Evolutionary conservation across 257 asterid species (phyloP).

Genomic region (Gentiana dahurica): DNA sequence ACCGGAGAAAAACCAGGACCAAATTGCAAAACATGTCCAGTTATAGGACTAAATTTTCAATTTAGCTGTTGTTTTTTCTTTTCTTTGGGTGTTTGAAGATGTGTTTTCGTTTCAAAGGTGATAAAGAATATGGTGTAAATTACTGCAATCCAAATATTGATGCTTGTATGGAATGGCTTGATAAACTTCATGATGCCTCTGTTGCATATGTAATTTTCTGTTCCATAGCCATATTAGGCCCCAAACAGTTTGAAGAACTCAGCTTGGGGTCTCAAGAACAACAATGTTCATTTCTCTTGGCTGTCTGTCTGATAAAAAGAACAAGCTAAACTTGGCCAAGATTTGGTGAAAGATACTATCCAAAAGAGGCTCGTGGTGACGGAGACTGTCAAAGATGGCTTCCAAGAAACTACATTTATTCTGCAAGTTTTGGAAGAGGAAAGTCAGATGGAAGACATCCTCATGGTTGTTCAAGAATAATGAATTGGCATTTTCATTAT

Average conservation of each 20-base stretch:
- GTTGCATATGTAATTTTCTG: conserved; percentile 48
- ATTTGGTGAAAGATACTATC: conserved; percentile 6
- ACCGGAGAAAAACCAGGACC: no score
- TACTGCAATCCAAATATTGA: conserved; percentile 42
- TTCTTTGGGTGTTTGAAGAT: no score
- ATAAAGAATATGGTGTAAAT: conserved; percentile 50
- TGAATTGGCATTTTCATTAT: no score
- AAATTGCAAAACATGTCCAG: no score
- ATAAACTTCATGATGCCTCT: conserved; percentile 25
- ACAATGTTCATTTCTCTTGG: conserved; percentile 31
- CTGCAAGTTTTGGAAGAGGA: conserved; percentile 26
- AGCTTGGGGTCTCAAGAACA: conserved; percentile 18
- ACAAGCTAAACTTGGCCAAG: conserved; percentile 20
- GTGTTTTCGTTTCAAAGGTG: conserved; percentile 21
- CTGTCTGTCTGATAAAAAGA: conserved; percentile 35
- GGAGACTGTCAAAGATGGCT: conserved; percentile 34
- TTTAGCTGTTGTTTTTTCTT: no score
- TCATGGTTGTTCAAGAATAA: no score
- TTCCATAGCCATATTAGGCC: conserved; percentile 35
- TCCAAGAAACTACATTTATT: no score
- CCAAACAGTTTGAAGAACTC: conserved; percentile 39
- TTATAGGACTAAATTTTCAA: no score
- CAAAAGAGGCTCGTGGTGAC: conserved; percentile 35
- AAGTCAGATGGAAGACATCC: no score
- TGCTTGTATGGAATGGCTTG: conserved; percentile 37